Percentiles rank a stretch among this genome's conserved stretches.
These are phyloP conservation scores for Cladobotryum mycophilum DNA, from an alignment of 2,329 filamentous ascomycete species.

Conservation along the genomic window DNA sequence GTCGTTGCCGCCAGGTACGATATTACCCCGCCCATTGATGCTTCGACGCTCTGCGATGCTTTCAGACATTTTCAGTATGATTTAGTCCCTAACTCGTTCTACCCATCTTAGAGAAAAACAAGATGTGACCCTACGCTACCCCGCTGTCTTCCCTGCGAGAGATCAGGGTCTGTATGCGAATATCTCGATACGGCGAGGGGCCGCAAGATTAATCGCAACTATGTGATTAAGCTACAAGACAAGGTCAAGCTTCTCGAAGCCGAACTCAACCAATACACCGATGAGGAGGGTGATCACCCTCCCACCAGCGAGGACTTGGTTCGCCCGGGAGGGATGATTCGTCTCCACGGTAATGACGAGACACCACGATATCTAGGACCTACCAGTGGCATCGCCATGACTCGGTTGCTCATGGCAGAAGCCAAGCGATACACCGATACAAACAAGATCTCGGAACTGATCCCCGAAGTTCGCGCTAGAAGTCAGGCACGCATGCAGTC, in stretches of 20 bases:
- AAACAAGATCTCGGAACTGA: conserved; percentile 85
- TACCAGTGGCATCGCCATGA: conserved; percentile 93
- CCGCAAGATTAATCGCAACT: conserved; percentile 79
- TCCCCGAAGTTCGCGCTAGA: conserved; percentile 64
- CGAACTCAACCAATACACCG: conserved; percentile 72
- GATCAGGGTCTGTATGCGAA: conserved; percentile 85
- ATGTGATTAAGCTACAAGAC: conserved; percentile 87
- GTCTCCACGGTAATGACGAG: conserved; percentile 78
- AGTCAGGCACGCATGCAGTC: conserved; percentile 53
- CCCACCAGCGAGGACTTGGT: conserved; percentile 78
- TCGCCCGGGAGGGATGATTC: conserved; percentile 77
- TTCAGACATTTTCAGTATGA: conserved; percentile 13
- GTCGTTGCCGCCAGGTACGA: conserved; percentile 69
- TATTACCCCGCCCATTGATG: background rate
- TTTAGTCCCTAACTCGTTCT: background rate
- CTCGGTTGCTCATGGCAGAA: conserved; percentile 89
- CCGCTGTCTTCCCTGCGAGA: conserved; percentile 85
- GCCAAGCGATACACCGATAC: conserved; percentile 90
- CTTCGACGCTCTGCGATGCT: background rate
- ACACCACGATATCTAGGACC: conserved; percentile 82
- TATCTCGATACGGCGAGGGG: conserved; percentile 90
- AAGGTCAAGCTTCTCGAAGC: conserved; percentile 75
- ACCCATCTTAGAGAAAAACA: conserved; percentile 69
- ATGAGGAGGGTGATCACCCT: conserved; percentile 64
- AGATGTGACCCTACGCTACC: conserved; percentile 90